Evolutionary conservation across 2,329 filamentous ascomycete species (phyloP), one percentile per base, ranked within the genome.

Genomic region (Aureobasidium melanogenum): DNA sequence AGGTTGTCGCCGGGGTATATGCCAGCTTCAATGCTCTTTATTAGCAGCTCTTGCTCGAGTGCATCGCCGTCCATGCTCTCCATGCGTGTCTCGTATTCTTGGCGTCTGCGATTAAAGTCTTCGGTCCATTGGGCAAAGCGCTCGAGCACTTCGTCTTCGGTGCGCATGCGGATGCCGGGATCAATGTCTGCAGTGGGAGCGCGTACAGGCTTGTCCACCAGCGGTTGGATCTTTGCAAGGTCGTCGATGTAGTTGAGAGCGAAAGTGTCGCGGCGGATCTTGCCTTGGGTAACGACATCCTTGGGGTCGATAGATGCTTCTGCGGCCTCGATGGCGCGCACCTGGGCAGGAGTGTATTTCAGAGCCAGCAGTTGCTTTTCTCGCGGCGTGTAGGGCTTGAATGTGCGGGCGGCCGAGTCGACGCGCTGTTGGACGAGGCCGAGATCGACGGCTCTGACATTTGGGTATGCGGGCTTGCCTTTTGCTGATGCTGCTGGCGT

Each of bases 191-290:
- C 71, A 34, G 75, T 73, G 50, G 73, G 76, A 62, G 76, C 73
- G 75, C 65, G 59, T 64, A 69, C 50, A 65, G 65, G 84, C 71
- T 87, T 83, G 77, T 97, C 93, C 63, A 94, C 82, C 54, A 89
- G 80, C 58, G 91, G 89, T 69, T 90, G 84, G 65, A 93, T 82
- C 62, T 82, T 82, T 63, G 88, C 84, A 69, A 96, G 88, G 73
- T 96, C 90, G 72, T 97, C 91, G 60, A 93, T 76, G 73, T 96
- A 94, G 64, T 84, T 79, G 54, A 92, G 77, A 58, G 80, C 79
- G 79, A 89, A 88, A 9, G 85, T 82, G 71, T 96, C 91, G 60
- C 78, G 81, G 64, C 91, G 86, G 67, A 89, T 74, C 46, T 84
- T 81, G 66, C 87, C 89, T 75, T 94, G 88, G 36, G 84, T 79